phyloP scores from a whole-genome alignment of 177 flowering plant species.

The Telopea speciosissima region DNA sequence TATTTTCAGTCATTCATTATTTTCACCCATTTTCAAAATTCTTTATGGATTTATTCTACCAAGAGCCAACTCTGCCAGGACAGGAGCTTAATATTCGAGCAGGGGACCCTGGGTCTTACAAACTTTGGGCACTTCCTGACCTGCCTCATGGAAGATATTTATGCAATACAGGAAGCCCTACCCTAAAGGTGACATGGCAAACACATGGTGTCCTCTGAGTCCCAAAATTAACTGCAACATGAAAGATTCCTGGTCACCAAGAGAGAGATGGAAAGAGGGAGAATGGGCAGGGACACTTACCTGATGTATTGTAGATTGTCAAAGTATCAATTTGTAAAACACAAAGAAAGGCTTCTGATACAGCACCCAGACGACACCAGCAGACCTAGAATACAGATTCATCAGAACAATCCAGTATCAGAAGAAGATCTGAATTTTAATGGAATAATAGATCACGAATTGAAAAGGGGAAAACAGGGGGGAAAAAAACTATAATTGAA shows the following conservation, averaged over 20 bases:
- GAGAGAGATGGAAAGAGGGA: background rate
- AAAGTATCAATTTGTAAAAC: conserved; percentile 57
- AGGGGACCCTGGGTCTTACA: too few relatives aligned
- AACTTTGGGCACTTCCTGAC: too few relatives aligned
- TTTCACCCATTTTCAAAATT: too few relatives aligned
- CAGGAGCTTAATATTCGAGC: too few relatives aligned
- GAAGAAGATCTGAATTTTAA: background rate
- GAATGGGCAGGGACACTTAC: conserved; percentile 25
- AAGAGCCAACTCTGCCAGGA: too few relatives aligned
- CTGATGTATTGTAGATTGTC: conserved; percentile 65
- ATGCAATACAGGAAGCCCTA: background rate
- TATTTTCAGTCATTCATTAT: too few relatives aligned
- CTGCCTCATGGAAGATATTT: too few relatives aligned
- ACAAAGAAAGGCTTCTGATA: conserved; percentile 68
- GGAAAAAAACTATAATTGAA: too few relatives aligned
- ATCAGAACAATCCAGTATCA: conserved; percentile 10
- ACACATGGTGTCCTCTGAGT: background rate
- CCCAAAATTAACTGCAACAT: too few relatives aligned
- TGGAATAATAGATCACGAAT: background rate
- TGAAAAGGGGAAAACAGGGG: background rate
- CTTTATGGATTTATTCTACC: too few relatives aligned
- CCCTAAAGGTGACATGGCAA: background rate
- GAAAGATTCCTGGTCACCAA: background rate
- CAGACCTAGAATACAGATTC: conserved; percentile 46
- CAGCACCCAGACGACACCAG: conserved; percentile 77